Evolutionary conservation across 2,329 filamentous ascomycete genomes (phyloP).

Genomic region (Colletotrichum sidae): DNA sequence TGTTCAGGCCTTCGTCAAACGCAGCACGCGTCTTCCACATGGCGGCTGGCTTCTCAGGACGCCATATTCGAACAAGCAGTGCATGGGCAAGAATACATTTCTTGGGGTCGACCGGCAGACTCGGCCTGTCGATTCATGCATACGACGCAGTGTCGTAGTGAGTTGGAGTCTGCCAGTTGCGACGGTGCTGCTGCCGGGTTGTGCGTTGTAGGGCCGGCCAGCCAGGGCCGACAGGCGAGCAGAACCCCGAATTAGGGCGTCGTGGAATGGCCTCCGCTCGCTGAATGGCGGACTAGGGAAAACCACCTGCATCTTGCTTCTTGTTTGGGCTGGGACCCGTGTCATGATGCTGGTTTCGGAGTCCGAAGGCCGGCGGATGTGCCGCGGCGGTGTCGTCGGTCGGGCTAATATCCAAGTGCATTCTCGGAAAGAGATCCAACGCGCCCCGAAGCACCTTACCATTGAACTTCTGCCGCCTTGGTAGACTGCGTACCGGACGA

Average conservation of each 20-base stretch:
- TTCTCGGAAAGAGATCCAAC: not conserved
- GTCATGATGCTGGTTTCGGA: constrained; percentile 24
- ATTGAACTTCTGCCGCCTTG: constrained; percentile 8
- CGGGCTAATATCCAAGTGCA: constrained; percentile 8
- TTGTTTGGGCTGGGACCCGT: constrained; percentile 2
- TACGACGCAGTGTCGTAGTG: too few relatives aligned
- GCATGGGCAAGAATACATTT: too few relatives aligned
- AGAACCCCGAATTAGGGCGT: not conserved
- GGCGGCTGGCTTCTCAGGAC: too few relatives aligned
- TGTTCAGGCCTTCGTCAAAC: too few relatives aligned
- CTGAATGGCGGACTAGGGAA: constrained; percentile 3
- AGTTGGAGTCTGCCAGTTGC: too few relatives aligned
- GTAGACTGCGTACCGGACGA: constrained; percentile 1
- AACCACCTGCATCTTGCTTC: constrained; percentile 7
- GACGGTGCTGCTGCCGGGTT: too few relatives aligned
- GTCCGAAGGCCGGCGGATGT: constrained; percentile 7
- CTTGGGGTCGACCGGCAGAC: too few relatives aligned
- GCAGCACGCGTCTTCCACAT: too few relatives aligned
- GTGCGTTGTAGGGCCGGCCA: too few relatives aligned
- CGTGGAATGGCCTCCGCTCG: not conserved
- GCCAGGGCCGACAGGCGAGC: not conserved
- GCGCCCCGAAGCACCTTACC: constrained; percentile 9
- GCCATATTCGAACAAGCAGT: too few relatives aligned
- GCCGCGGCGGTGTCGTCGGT: constrained; percentile 1
- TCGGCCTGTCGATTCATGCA: too few relatives aligned